A percentile compares a stretch with the other conserved stretches of the same genome.
Conservation (phyloP, 2,329 filamentous ascomycete genomes). For the Sporothrix pseudoabietina region DNA sequence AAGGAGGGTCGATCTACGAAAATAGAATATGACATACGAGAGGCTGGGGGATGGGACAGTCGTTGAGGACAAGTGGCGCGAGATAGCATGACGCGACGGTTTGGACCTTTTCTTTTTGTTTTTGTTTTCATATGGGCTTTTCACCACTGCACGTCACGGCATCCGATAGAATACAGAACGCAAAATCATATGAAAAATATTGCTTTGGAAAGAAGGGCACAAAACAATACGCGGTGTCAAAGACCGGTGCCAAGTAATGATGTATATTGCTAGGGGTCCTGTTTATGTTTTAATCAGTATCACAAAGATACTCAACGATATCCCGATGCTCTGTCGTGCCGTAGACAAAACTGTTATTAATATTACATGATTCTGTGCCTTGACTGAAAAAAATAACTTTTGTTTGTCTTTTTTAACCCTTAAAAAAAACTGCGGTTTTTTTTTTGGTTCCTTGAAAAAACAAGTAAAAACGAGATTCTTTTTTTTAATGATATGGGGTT, state of each 20-base stretch:
- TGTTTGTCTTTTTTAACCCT: too few species aligned
- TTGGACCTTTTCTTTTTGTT: neutral
- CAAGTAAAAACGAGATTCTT: too few species aligned
- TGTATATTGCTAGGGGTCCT: neutral
- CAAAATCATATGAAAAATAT: slow-evolving; percentile 19
- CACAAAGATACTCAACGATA: neutral
- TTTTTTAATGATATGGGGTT: too few species aligned
- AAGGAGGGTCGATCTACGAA: neutral
- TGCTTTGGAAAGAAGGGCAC: neutral
- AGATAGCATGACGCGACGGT: slow-evolving; percentile 3
- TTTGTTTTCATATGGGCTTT: neutral
- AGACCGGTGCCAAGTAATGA: neutral
- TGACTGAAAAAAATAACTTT: too few species aligned
- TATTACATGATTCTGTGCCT: too few species aligned
- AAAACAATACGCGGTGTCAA: neutral
- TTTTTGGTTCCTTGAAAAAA: too few species aligned
- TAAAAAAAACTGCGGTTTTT: too few species aligned
- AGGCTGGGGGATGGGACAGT: neutral
- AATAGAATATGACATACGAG: neutral
- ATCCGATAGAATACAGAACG: slow-evolving; percentile 26
- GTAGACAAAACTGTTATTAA: too few species aligned
- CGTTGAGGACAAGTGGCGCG: neutral
- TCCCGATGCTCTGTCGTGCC: neutral
- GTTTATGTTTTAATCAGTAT: neutral
- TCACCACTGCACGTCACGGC: slow-evolving; percentile 12